Conservation (phyloP, 129 eudicot species). For the Escallonia herrerae region DNA sequence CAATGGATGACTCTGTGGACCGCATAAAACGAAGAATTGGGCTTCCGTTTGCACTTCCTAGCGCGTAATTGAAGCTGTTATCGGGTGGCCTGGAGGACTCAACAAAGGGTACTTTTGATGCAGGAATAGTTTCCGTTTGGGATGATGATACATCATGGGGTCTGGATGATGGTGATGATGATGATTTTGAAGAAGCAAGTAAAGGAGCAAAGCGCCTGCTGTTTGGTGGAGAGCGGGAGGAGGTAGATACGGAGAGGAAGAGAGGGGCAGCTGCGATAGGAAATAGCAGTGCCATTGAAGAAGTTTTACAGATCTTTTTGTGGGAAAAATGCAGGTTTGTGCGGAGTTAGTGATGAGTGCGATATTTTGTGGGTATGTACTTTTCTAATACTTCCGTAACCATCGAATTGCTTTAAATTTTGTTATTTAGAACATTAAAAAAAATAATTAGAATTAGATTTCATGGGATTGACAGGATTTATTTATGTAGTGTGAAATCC, state of each 20-base stretch:
- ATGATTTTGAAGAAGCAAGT: conserved; percentile 40
- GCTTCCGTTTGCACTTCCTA: conserved; percentile 44
- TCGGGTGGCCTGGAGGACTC: conserved; percentile 35
- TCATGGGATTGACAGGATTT: too few relatives aligned
- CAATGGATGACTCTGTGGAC: conserved; percentile 63
- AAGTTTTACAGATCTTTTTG: background rate
- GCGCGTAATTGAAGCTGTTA: conserved; percentile 27
- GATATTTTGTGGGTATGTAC: too few relatives aligned
- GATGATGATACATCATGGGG: conserved; percentile 29
- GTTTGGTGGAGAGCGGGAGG: conserved; percentile 4
- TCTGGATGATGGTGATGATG: conserved; percentile 29
- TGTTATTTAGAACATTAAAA: too few relatives aligned
- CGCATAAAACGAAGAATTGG: conserved; percentile 38
- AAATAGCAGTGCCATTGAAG: conserved; percentile 35
- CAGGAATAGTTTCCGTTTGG: conserved; percentile 14
- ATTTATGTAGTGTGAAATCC: too few relatives aligned
- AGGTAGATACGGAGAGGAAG: conserved; percentile 22
- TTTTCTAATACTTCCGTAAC: too few relatives aligned
- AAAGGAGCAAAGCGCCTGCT: conserved; percentile 23
- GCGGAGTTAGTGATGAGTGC: background rate
- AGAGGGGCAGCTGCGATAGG: conserved; percentile 33
- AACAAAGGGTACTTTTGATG: conserved; percentile 26
- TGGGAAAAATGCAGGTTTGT: background rate
- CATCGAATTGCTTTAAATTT: too few relatives aligned
- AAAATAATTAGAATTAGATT: too few relatives aligned